These are phyloP conservation scores for Immersiporthe knoxdaviesiana DNA, from an alignment of 2,329 filamentous ascomycete genomes.

Conservation along the genomic window DNA sequence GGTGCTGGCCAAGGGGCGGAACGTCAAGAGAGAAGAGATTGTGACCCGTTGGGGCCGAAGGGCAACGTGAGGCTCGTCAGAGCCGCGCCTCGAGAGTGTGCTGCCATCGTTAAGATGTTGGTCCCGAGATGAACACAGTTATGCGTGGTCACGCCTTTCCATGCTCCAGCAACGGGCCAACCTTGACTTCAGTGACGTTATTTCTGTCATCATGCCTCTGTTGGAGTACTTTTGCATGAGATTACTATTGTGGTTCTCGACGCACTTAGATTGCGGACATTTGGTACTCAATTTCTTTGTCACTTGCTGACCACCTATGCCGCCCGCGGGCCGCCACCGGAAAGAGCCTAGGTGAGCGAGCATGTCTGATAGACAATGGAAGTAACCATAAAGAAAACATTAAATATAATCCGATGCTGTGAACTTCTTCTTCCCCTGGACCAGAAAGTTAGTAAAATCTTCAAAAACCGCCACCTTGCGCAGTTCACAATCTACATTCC, in stretches of 20 bases:
- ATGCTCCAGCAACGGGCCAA: neutral
- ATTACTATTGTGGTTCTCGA: too few relatives aligned
- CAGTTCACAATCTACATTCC: neutral
- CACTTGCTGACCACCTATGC: neutral
- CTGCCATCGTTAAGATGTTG: neutral
- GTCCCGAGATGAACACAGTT: too few relatives aligned
- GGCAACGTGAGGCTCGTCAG: neutral
- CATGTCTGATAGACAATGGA: neutral
- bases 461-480: neutral
- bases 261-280: neutral
- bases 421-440: neutral
- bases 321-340: neutral
- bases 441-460: neutral
- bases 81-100: neutral
- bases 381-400: neutral
- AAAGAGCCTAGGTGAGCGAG: neutral
- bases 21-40: conserved; percentile 54
- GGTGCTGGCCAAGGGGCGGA: conserved; percentile 43
- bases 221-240: neutral
- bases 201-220: neutral
- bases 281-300: neutral
- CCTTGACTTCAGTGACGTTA: neutral
- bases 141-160: neutral
- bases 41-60: conserved; percentile 45
- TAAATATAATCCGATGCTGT: neutral